Base-by-base conservation (phyloP, 1,284 basidiomycete species). In the Boletus smithii region DNA sequence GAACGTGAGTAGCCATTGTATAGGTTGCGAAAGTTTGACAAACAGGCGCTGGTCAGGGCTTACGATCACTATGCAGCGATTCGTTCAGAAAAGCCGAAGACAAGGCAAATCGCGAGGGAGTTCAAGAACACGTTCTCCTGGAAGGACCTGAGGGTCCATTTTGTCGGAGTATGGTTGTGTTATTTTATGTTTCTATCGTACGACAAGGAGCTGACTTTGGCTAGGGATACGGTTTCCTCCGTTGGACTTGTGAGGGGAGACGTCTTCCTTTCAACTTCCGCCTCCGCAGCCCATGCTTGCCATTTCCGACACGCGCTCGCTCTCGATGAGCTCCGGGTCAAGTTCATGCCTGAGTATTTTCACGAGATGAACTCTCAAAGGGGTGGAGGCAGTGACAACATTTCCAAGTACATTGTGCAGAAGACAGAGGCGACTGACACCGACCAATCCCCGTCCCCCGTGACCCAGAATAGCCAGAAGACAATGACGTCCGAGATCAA, bases 221-320 rank as follows among this genome's bases (percentile, higher is more conserved):
- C 18, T 8, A 73, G 72, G 73, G 73, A 73, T 50, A 70, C 67
- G 0, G 67, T 71, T 0, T 65, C 65, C 1, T 68, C 66, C 8
- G 52, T 67, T 2, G 66, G 67, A 0, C 18, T 62, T 6, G 20
- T 51, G 2, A 53, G 53, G 20, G 43, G 32, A 0, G 56, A 58
- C 16, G 45, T 42, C 18, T 47, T 61, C 1, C 61, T 64, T 8
- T 44, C 46, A 0, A 57, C 53, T 0, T 48, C 48, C 5, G 20
- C 38, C 0, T 46, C 40, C 8, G 42, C 47, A 6, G 13, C 55
- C 8, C 55, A 67, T 39, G 56, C 65, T 11, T 66, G 65, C 31
- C 55, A 56, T 36, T 64, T 70, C 48, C 63, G 70, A 14, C 70
- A 72, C 39, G 69, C 68, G 1, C 61, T 71, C 5, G 65, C 66